Base-by-base conservation (phyloP, 2,329 filamentous ascomycete genomes). In the Diaporthe ilicicola region DNA sequence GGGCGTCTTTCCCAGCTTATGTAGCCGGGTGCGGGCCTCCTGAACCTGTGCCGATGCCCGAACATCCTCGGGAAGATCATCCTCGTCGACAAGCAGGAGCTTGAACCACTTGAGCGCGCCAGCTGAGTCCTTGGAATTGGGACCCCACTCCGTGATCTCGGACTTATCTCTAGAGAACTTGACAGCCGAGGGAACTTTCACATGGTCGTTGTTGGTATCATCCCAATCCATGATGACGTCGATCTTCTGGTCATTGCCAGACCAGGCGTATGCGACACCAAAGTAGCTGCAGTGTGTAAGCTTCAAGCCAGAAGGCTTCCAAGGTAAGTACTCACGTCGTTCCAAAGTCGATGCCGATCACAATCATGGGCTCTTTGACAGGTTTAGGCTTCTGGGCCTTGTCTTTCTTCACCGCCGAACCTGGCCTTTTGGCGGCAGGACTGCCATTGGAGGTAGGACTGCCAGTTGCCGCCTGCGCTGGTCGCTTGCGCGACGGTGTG, bases 271-370 rank as follows among this genome's bases (percentile, higher is more conserved):
- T 0, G 83, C 80, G 0, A 84, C 75, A 0, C 84, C 84, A 0
- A 83, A 85, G 62, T 76, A 82, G 0, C 81, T 83, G 34, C 9
- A 42, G 19, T 7, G 13, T 19, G 29, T 73, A 15, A 73, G 61
- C 1, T 12, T 4, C 13, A 10, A 17, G 1, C n/a, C n/a, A 13
- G 29, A 44, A 29, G 7, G 7, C 8, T 1, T 1, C 9, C 76
- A 32, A 77, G 67, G 34, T 48, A 7, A 3, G 9, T 3, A 74
- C 80, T 70, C 71, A 84, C 76, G 84, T 86, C 0, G 85, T 86
- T 0, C 84, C 84, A 55, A 86, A 85, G 48, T 86, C 84, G 8
- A 87, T 79, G 0, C 84, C 82, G 2, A 85, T 73, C 22, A 83
- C 73, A 2, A 84, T 75, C 17, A 12, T 59, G 10, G 34, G 19